Base-by-base conservation (phyloP, 495 filamentous ascomycete species). In the Evernia prunastri region DNA sequence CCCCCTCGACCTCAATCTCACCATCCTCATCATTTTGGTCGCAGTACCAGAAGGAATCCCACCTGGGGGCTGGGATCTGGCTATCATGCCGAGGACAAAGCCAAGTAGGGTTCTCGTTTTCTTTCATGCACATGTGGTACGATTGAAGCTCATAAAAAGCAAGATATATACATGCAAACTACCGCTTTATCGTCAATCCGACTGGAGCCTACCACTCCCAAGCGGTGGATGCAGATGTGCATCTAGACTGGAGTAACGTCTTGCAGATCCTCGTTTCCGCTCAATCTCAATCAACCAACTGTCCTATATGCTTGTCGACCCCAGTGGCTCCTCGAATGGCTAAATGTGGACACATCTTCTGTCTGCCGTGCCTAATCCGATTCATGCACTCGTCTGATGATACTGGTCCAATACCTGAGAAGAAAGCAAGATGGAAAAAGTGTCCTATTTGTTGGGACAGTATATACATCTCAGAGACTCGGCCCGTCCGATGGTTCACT, bases 241-340 rank as follows among this genome's bases (percentile, higher is more conserved):
- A 94, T 71, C 76, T 98, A 57, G 90, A 96, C 60, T 98, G 94
- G 94, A 81, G 85, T 58, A 86, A 89, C 63, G 89, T 97, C 13
- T 81, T 96, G 47, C 94, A 98, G 72, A 87, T 98, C 54, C 79
- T 98, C 47, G 94, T 88, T 3, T 97, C 94, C 12, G 85, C 88
- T 56, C 86, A 91, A 73, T 96, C 92, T 2, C 94, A 98, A 75
- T 80, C 84, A 40, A 83, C 93, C 6, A 88, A 87, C 40, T 98
- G 94, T 73, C 94, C 94, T 0, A 97, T 98, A 53, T 98, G 94
- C 70, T 78, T 98, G 29, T 96, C 89, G 1, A 87, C 83, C 42
- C 93, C 94, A 0, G 90, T 96, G 9, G 94, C 94, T 6, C 93
- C 94, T 35, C 87, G 95, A 62, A 98, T 98, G 94, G 92, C 94